Evolutionary conservation across 331 rosid species (phyloP).

Genomic region (Quercus phellos): DNA sequence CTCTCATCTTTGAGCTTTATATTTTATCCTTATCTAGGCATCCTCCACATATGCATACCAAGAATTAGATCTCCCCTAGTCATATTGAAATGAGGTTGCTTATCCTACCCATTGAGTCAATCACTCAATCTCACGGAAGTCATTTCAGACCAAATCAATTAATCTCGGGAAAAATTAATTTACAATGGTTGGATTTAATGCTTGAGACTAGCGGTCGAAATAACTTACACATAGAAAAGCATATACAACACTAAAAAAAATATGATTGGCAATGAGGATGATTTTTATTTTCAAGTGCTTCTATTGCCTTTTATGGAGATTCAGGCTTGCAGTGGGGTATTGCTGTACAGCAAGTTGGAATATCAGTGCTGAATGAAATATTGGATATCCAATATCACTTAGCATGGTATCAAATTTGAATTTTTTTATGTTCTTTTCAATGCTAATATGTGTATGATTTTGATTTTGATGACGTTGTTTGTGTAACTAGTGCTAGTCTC

Average conservation of each 20-base stretch:
- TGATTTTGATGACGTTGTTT: neutral
- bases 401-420: neutral
- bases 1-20: too few species aligned
- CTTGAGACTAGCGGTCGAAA: neutral
- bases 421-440: too few species aligned
- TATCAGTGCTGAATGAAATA: neutral
- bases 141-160: neutral
- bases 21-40: too few species aligned
- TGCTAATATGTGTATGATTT: neutral
- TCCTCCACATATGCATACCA: neutral
- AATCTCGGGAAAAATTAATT: neutral
- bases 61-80: neutral
- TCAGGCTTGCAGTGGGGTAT: too few species aligned
- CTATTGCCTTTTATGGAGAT: too few species aligned
- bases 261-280: neutral
- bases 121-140: neutral
- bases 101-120: neutral
- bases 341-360: too few species aligned
- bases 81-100: neutral
- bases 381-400: neutral
- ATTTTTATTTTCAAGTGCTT: neutral
- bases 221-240: neutral
- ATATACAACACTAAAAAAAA: neutral
- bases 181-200: neutral
- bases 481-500: neutral